Percentiles rank a stretch among this genome's conserved stretches.
These are phyloP conservation scores for Trametes gibbosa DNA, from an alignment of 768 basidiomycete genomes.

Conservation along the genomic window DNA sequence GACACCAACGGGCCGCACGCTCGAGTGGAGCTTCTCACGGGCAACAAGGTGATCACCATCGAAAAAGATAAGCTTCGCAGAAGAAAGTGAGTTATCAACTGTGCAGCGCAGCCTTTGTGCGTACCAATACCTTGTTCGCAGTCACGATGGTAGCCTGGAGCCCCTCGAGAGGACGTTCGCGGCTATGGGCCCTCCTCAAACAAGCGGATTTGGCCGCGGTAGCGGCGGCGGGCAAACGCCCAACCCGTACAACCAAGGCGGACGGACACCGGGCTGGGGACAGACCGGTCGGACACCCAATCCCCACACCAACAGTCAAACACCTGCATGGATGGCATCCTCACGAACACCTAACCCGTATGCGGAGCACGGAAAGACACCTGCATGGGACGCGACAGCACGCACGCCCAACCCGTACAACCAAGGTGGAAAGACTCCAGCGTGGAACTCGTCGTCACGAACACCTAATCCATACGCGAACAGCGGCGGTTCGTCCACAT, in stretches of 20 bases:
- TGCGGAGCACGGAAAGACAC: conserved; percentile 45
- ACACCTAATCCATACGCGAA: conserved; percentile 47
- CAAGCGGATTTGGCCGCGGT: neutral
- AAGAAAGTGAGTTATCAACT: conserved; percentile 63
- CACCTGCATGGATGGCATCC: conserved; percentile 49
- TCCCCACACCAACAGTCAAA: conserved; percentile 50
- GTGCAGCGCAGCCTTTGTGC: too few relatives aligned
- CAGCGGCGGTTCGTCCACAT: conserved; percentile 16
- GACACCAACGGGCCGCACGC: conserved; percentile 87
- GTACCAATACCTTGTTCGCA: neutral
- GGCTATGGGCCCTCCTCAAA: conserved; percentile 36
- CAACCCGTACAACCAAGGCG: conserved; percentile 56
- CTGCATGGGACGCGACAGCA: conserved; percentile 48
- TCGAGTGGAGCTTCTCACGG: conserved; percentile 86
- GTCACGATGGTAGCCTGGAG: conserved; percentile 43
- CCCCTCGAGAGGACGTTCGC: conserved; percentile 42
- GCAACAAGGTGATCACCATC: conserved; percentile 86
- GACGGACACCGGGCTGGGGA: conserved; percentile 35
- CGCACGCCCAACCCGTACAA: conserved; percentile 58
- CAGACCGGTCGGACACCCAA: conserved; percentile 73
- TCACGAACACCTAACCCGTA: conserved; percentile 56
- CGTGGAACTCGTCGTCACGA: conserved; percentile 45
- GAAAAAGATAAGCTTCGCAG: conserved; percentile 76
- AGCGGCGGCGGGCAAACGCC: conserved; percentile 51
- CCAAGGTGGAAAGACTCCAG: conserved; percentile 44